Percentiles rank a stretch among this genome's conserved stretches.
Evolutionary conservation across 768 basidiomycete species (phyloP).

Genomic region (Boletus vermiculosoides): DNA sequence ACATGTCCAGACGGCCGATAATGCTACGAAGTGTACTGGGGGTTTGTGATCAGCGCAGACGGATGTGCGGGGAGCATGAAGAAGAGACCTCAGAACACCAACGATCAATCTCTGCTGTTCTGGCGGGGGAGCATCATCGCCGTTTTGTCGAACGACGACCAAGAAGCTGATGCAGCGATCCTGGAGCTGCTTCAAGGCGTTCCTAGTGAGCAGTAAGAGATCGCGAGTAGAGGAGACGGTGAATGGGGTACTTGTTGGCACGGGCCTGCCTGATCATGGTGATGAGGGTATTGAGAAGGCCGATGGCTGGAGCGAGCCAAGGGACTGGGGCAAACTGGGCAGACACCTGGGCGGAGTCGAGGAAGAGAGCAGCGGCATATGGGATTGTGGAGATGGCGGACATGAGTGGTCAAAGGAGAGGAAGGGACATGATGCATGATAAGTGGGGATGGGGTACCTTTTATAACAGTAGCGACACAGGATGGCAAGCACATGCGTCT

Average conservation of each 20-base stretch:
- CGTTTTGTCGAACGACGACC: constrained; percentile 37
- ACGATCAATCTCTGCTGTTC: constrained; percentile 34
- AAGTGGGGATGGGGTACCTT: neutral
- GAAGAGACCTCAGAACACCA: constrained; percentile 33
- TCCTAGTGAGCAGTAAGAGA: constrained; percentile 28
- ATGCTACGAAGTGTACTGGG: constrained; percentile 37
- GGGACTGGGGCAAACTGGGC: constrained; percentile 51
- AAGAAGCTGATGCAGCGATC: constrained; percentile 47
- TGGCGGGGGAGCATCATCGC: constrained; percentile 26
- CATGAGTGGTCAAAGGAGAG: constrained; percentile 10
- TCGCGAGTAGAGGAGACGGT: neutral
- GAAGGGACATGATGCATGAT: neutral
- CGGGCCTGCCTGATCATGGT: constrained; percentile 46
- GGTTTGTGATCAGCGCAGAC: constrained; percentile 4
- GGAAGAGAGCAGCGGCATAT: constrained; percentile 8
- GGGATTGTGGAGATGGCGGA: constrained; percentile 13
- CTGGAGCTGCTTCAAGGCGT: constrained; percentile 43
- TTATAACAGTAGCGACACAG: constrained; percentile 10
- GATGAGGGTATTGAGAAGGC: constrained; percentile 43
- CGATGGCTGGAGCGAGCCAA: constrained; percentile 43
- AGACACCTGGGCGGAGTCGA: constrained; percentile 40
- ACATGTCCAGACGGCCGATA: constrained; percentile 41
- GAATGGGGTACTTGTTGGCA: constrained; percentile 42
- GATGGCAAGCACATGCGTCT: constrained; percentile 33
- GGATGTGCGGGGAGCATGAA: neutral